Evolutionary conservation across 1,284 basidiomycete genomes (phyloP).

Genomic region (Cutaneotrichosporon sp.): DNA sequence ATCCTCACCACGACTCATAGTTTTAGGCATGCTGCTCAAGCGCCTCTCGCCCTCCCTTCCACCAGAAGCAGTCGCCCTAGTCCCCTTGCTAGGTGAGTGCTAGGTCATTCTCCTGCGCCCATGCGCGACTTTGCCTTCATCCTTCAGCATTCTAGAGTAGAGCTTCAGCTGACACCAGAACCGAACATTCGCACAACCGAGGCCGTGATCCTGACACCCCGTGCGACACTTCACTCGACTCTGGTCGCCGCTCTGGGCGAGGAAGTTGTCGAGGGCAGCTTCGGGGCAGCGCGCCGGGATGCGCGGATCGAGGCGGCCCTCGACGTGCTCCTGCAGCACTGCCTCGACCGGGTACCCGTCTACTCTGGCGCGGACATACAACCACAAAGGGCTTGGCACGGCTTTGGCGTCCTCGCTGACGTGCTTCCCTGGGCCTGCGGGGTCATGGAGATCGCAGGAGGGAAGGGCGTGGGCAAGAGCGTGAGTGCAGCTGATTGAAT

Average conservation of each 20-base stretch:
- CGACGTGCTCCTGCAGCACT: conserved; percentile 29
- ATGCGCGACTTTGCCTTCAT: too few relatives aligned
- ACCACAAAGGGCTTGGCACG: conserved; percentile 28
- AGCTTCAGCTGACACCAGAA: conserved; percentile 19
- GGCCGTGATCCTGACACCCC: conserved; percentile 39
- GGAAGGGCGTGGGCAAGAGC: conserved; percentile 43
- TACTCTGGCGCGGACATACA: neutral
- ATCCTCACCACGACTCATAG: neutral
- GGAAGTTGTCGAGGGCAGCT: neutral
- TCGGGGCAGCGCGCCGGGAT: neutral
- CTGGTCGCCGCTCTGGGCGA: conserved; percentile 7
- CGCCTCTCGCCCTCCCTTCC: conserved; percentile 32
- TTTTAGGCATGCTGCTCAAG: conserved; percentile 42
- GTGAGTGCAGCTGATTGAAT: conserved; percentile 32
- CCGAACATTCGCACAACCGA: conserved; percentile 41
- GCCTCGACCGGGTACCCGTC: conserved; percentile 17
- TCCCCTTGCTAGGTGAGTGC: conserved; percentile 36
- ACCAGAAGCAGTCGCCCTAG: conserved; percentile 24
- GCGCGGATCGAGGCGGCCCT: conserved; percentile 17
- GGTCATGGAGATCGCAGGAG: conserved; percentile 44
- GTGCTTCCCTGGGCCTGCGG: conserved; percentile 25
- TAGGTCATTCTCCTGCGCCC: too few relatives aligned
- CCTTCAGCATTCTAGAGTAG: too few relatives aligned
- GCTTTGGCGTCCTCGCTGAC: conserved; percentile 32
- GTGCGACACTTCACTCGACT: conserved; percentile 20